phyloP scores from a whole-genome alignment of 345 rosid genomes.

The Euclidium syriacum region DNA sequence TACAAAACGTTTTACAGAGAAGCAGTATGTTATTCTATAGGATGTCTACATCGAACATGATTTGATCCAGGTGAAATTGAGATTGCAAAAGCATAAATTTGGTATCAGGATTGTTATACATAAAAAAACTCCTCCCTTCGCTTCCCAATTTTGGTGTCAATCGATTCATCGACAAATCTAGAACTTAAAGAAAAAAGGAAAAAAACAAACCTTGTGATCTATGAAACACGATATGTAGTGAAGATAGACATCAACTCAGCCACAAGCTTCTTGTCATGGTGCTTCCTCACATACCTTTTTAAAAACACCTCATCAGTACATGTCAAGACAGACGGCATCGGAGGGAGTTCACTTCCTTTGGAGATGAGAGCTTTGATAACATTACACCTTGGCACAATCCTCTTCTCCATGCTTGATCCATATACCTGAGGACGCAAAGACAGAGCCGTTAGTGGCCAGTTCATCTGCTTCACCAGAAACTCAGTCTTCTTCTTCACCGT shows the following conservation, averaged over 20 bases:
- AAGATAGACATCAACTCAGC: not conserved
- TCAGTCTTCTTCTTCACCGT: not conserved
- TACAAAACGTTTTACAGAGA: too few species aligned
- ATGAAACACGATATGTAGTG: not conserved
- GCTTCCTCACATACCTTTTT: not conserved
- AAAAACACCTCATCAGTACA: not conserved
- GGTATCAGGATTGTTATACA: too few species aligned
- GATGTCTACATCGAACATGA: too few species aligned
- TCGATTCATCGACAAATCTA: too few species aligned
- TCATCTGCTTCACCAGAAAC: constrained; percentile 34
- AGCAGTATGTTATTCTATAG: too few species aligned
- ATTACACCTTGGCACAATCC: constrained; percentile 26
- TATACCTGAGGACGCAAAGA: constrained; percentile 4
- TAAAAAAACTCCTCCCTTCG: too few species aligned
- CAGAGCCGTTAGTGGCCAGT: constrained; percentile 9
- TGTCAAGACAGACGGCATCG: not conserved
- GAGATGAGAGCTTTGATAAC: constrained; percentile 17
- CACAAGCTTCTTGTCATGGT: not conserved
- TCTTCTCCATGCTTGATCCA: constrained; percentile 25
- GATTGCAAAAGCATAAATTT: too few species aligned
- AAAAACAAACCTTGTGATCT: too few species aligned
- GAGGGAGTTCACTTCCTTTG: not conserved
- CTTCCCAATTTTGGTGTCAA: too few species aligned
- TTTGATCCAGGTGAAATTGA: too few species aligned
- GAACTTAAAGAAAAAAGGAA: too few species aligned